phyloP scores from a whole-genome alignment of 495 filamentous ascomycete species.

The Glonium stellatum region DNA sequence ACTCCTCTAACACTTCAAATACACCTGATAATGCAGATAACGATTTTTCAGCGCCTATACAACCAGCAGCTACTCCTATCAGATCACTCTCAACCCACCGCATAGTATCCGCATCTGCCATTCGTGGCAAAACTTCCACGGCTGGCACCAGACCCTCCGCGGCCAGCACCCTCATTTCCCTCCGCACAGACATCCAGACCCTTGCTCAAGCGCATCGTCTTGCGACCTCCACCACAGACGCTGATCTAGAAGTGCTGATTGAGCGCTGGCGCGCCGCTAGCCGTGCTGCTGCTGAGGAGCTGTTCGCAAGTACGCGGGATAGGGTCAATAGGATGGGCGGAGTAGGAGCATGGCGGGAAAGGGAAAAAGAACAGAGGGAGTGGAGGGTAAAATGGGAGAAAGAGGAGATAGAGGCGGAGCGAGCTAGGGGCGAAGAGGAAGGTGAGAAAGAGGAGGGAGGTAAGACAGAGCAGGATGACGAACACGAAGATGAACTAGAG shows the following conservation, averaged over 20 bases:
- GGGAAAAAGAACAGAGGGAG: slow-evolving; percentile 37
- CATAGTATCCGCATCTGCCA: background rate
- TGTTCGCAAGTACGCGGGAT: slow-evolving; percentile 42
- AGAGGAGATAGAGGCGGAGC: slow-evolving; percentile 33
- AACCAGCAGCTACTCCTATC: background rate
- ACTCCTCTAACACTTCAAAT: slow-evolving; percentile 1
- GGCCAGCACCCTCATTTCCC: slow-evolving; percentile 14
- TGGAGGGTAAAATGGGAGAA: slow-evolving; percentile 35
- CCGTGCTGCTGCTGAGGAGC: slow-evolving; percentile 42
- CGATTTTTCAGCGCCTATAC: background rate
- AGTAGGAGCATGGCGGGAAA: slow-evolving; percentile 47
- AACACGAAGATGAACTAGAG: slow-evolving; percentile 22
- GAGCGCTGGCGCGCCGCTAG: slow-evolving; percentile 40
- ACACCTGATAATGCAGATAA: background rate
- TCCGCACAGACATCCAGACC: slow-evolving; percentile 24
- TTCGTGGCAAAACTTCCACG: background rate
- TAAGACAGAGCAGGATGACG: slow-evolving; percentile 21
- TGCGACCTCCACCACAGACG: slow-evolving; percentile 41
- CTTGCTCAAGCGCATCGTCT: slow-evolving; percentile 46
- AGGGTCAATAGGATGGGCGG: slow-evolving; percentile 53
- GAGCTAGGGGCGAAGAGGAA: slow-evolving; percentile 32
- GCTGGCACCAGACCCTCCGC: background rate
- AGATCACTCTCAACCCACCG: background rate
- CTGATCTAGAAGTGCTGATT: slow-evolving; percentile 45
- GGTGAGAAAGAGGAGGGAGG: slow-evolving; percentile 30